Evolutionary conservation across 257 asterid species (phyloP).

Genomic region (Nicotiana obtusifolia): DNA sequence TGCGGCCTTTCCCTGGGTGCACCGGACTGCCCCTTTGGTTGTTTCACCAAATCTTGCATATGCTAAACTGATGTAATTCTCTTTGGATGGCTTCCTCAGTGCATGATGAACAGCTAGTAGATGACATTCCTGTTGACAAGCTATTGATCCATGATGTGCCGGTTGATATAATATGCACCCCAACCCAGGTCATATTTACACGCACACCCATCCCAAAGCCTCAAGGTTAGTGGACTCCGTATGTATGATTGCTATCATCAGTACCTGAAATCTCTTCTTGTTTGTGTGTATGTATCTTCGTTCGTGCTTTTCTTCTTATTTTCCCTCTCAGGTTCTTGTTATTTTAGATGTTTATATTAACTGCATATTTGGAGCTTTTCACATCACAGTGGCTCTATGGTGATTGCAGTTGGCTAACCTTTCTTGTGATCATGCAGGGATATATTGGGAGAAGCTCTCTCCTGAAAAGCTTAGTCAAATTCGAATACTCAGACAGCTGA

Average conservation of each 20-base stretch:
- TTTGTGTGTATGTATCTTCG: not conserved
- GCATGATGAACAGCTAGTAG: conserved; percentile 75
- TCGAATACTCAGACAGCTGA: conserved; percentile 69
- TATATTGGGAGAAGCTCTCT: conserved; percentile 90
- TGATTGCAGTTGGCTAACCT: not conserved
- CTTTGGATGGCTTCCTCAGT: conserved; percentile 37
- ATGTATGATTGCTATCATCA: not conserved
- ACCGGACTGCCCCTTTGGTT: too few species aligned
- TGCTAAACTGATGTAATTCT: not conserved
- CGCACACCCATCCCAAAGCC: conserved; percentile 85
- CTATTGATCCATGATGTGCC: conserved; percentile 83
- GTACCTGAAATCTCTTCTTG: not conserved
- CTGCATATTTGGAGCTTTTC: too few species aligned
- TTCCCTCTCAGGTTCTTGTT: not conserved
- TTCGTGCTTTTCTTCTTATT: not conserved
- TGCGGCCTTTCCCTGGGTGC: too few species aligned
- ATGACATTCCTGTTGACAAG: conserved; percentile 74
- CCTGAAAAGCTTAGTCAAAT: conserved; percentile 89
- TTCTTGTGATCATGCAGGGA: conserved; percentile 35
- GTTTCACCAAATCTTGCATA: not conserved
- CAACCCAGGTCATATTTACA: conserved; percentile 69
- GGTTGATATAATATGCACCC: conserved; percentile 91
- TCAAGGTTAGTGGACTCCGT: conserved; percentile 48
- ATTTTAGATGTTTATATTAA: not conserved
- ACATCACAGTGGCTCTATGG: not conserved